Conservation (phyloP, 768 basidiomycete species). For the Rhodosporidiobolus sp. region DNA sequence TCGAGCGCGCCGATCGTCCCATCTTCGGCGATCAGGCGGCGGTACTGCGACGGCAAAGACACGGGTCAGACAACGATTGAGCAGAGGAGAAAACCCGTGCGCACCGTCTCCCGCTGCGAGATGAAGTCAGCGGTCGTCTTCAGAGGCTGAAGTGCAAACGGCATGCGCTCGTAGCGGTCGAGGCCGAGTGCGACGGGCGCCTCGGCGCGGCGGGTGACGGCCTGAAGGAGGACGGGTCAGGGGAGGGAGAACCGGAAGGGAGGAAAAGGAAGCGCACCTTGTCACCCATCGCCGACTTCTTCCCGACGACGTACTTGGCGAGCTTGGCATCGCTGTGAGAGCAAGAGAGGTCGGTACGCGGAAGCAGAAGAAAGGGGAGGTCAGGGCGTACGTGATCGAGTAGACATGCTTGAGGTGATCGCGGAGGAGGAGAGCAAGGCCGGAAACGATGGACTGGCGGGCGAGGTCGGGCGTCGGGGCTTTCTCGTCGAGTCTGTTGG, state of each 20-base stretch:
- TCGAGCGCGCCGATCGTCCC: conserved; percentile 33
- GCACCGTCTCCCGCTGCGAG: conserved; percentile 64
- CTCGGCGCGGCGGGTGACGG: conserved; percentile 52
- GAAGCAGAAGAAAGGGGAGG: not conserved
- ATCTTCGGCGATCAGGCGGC: conserved; percentile 29
- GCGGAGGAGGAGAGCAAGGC: conserved; percentile 84
- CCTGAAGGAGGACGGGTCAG: conserved; percentile 54
- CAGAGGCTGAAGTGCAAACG: conserved; percentile 63
- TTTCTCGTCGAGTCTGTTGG: not conserved
- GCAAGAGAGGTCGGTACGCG: not conserved
- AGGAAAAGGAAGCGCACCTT: conserved; percentile 50
- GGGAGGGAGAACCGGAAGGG: not conserved
- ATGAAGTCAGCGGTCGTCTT: conserved; percentile 62
- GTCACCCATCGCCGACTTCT: conserved; percentile 87
- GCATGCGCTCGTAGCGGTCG: conserved; percentile 66
- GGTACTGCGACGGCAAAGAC: conserved; percentile 62
- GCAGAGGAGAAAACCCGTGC: conserved; percentile 37
- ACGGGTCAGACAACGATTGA: not conserved
- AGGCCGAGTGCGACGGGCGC: conserved; percentile 21
- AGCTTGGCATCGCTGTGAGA: conserved; percentile 68
- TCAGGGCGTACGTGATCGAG: conserved; percentile 61
- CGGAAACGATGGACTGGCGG: conserved; percentile 64
- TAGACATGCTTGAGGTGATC: conserved; percentile 79
- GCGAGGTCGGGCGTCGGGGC: conserved; percentile 35
- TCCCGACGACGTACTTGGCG: conserved; percentile 75